Base-by-base conservation (phyloP, 352 stramenopile genomes). In the Phytophthora colocasiae region DNA sequence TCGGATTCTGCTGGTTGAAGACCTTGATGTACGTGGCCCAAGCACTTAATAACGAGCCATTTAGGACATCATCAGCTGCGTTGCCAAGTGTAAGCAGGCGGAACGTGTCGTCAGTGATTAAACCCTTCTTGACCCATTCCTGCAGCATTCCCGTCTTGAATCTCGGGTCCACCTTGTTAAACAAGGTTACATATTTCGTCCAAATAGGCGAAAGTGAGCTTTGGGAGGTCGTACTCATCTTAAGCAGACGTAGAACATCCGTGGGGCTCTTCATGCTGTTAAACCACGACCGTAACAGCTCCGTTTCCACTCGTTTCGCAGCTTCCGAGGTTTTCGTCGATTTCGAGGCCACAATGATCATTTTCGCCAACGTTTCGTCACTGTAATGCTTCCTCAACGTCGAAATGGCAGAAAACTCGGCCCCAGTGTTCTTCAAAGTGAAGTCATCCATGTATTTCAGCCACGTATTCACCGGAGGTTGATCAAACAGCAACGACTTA, bases 1-100 rank as follows among this genome's bases (percentile, higher is more conserved):
- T 52, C 1, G 62, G 55, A 17, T 56, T 65, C 40, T 65, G 27
- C 19, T 65, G 24, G 60, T 67, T 67, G 43, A 56, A 67, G 7
- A 56, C 9, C 17, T 67, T 67, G 15, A 67, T 56, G 26, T 67
- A 67, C 8, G 5, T 46, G 17, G 36, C 26, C 59, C 59, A 67
- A 39, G 43, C 59, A 1, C 31, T 34, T 8, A 67, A 29, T n/a
- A 51, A 0, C 6, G 59, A 47, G 11, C 43, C 45, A 17, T 27
- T 26, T 1, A 67, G 41, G 11, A 57, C 10, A 12, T 57, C 34
- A 31, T 68, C 60, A 19, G 44, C 60, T 0, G 51, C 44, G 4
- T 63, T 68, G 34, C 47, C 60, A 6, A 68, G 26, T 4, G 60
- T 51, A 19, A 68, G 14, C 34, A 68, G 9, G 14, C 6, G 11